These are phyloP conservation scores for Acanthamoeba sp. DNA, from an alignment of 208 protist species.

Conservation along the genomic window DNA sequence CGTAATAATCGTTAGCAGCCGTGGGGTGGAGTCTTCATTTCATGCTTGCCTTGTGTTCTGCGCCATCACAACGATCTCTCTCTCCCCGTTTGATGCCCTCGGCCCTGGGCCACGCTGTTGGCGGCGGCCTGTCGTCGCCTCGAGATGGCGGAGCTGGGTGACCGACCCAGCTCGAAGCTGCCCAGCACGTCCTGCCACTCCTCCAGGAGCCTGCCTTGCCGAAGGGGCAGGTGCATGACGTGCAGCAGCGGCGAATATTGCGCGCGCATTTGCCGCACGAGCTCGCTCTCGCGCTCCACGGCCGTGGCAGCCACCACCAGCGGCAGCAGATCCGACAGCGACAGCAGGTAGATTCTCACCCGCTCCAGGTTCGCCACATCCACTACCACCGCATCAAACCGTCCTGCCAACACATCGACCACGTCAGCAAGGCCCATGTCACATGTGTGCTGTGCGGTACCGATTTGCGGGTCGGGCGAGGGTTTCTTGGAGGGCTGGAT, in stretches of 20 bases:
- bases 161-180: neutral
- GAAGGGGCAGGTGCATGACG: conserved; percentile 35
- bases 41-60: no score
- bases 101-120: no score
- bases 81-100: no score
- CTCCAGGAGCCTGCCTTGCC: neutral
- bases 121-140: no score
- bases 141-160: no score
- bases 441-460: no score
- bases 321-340: neutral
- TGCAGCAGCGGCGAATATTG: conserved; percentile 27
- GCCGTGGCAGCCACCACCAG: neutral
- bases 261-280: neutral
- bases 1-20: no score
- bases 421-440: no score
- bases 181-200: neutral
- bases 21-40: no score
- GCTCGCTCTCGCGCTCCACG: neutral
- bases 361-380: neutral
- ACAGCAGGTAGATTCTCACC: neutral
- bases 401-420: neutral
- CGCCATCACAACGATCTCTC: no score
- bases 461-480: no score
- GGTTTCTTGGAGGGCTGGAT: neutral
- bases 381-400: neutral